Evolutionary conservation across 129 eudicot species (phyloP).

Genomic region (sunflower (Helianthus annuus)): HanXRQr2.0-SUNRISE NC_035447.2:64059153-64059652

Average conservation of each 20-base stretch:
- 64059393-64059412: not conserved
- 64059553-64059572: not conserved
- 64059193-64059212: too few relatives aligned
- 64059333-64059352: too few relatives aligned
- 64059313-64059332: too few relatives aligned
- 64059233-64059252: too few relatives aligned
- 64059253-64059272: too few relatives aligned
- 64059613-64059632: constrained; percentile 59
- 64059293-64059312: too few relatives aligned
- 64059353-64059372: not conserved
- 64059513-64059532: constrained; percentile 79
- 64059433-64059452: not conserved
- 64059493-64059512: constrained; percentile 71
- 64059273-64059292: too few relatives aligned
- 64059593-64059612: not conserved
- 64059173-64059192: too few relatives aligned
- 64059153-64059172: too few relatives aligned
- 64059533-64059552: not conserved
- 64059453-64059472: constrained; percentile 56
- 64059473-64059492: constrained; percentile 81
- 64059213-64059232: too few relatives aligned
- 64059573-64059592: constrained; percentile 4
- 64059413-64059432: not conserved
- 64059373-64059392: not conserved
- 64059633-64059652: constrained; percentile 65